phyloP scores from a whole-genome alignment of 1,284 basidiomycete genomes.

The Sparassis latifolia region DNA sequence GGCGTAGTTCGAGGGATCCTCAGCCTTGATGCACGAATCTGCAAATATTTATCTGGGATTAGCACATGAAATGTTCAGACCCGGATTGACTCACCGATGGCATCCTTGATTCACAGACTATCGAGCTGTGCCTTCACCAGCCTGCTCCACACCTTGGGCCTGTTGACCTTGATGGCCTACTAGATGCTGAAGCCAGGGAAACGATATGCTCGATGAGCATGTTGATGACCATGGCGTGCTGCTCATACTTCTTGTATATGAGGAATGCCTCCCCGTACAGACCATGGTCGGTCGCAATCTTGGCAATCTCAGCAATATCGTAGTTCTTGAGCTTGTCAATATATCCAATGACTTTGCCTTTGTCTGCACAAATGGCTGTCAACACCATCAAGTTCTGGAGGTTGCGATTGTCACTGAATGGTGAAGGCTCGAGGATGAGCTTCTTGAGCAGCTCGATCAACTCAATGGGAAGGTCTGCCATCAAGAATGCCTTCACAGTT shows the following conservation, averaged over 20 bases:
- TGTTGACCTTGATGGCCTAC: constrained; percentile 95
- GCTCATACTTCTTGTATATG: constrained; percentile 93
- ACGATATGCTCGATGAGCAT: constrained; percentile 98
- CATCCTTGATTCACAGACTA: constrained; percentile 96
- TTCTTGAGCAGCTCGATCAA: constrained; percentile 98
- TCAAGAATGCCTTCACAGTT: constrained; percentile 98
- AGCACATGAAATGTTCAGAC: too few relatives aligned
- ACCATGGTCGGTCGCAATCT: constrained; percentile 95
- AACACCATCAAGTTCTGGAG: constrained; percentile 93
- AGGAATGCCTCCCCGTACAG: constrained; percentile 96
- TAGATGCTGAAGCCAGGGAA: too few relatives aligned
- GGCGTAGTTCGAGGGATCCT: constrained; percentile 91
- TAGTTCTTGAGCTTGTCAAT: constrained; percentile 98
- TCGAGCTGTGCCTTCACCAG: constrained; percentile 99
- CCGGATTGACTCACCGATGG: constrained; percentile 62
- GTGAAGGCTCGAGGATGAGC: constrained; percentile 95
- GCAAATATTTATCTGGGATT: background rate
- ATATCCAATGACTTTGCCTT: constrained; percentile 97
- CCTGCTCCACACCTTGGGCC: constrained; percentile 95
- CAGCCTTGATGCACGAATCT: constrained; percentile 99
- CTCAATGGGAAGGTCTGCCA: constrained; percentile 95
- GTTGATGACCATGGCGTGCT: constrained; percentile 93
- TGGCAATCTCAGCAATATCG: constrained; percentile 91
- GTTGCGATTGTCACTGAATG: constrained; percentile 97
- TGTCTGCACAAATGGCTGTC: constrained; percentile 96